Evolutionary conservation across 169 alveolate species (phyloP), one percentile per base, ranked within the genome.

Genomic region (Eimeria necatrix): DNA sequence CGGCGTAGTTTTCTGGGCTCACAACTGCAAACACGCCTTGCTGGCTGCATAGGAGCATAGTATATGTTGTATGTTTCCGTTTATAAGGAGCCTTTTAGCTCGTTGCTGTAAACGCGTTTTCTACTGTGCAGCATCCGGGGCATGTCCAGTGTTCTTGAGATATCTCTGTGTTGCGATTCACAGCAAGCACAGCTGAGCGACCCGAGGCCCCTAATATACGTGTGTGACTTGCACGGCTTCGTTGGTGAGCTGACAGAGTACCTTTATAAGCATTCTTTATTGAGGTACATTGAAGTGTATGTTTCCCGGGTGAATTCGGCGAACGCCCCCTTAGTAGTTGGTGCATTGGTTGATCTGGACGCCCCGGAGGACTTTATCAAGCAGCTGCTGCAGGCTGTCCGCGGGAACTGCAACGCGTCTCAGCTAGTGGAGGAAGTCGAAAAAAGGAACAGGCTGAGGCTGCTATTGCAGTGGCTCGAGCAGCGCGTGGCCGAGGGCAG

Each of bases 131-230:
- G 41, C 41, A 32, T 32, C 41, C 41, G 41, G 41, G 41, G 41
- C 41, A 32, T 32, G 41, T 32, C 41, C 41, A 32, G 41, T 32
- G 41, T 32, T 32, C 41, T 32, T 32, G 41, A 32, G 41, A 32
- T 89, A 24, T 89, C 0, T 24, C 48, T 52, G 41, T 68, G 85
- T 16, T 51, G 24, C 20, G 98, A 98, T 96, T 97, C 99, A 96
- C 99, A 98, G 97, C 99, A 98, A 64, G 98, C 99, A 88, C 98
- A 98, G 96, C 97, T 99, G 94, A 98, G 98, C 20, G 99, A 99
- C 95, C 99, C 99, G 48, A 98, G 99, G 93, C 99, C 99, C 9
- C 97, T 99, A 85, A 99, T 99, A 61, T 99, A 98, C 97, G 99
- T 99, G 53, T 99, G 99, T 96, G 99, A 99, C 96, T 98, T 98